Conservation (phyloP, 306 rosid species). For the Lagenaria siceraria region DNA sequence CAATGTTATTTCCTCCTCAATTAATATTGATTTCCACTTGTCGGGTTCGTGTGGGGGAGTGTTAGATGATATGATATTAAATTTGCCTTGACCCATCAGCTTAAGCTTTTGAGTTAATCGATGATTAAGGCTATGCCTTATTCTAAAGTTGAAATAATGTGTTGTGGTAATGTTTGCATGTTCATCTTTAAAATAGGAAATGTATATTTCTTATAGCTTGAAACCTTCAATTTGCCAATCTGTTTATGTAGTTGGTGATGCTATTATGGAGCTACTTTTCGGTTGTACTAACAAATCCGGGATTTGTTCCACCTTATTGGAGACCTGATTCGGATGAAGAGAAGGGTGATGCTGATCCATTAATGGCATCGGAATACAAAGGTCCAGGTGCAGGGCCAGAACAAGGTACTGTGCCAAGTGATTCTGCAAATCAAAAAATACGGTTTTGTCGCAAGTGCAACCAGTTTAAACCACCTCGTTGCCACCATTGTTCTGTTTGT, state of each 20-base stretch:
- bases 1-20: too few species aligned
- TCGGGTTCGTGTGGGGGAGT: too few species aligned
- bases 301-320: slow-evolving; percentile 57
- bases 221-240: background rate
- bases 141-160: background rate
- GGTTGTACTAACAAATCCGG: slow-evolving; percentile 58
- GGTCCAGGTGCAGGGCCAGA: slow-evolving; percentile 10
- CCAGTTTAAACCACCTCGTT: slow-evolving; percentile 65
- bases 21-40: too few species aligned
- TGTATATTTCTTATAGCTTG: background rate
- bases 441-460: slow-evolving; percentile 72
- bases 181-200: background rate
- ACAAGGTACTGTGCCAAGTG: slow-evolving; percentile 13
- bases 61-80: too few species aligned
- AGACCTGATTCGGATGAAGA: slow-evolving; percentile 45
- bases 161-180: background rate
- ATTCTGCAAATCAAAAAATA: slow-evolving; percentile 20
- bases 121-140: background rate
- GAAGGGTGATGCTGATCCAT: slow-evolving; percentile 31
- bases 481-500: slow-evolving; percentile 80
- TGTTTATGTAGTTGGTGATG: slow-evolving; percentile 63
- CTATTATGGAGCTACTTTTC: slow-evolving; percentile 69
- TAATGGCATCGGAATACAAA: slow-evolving; percentile 24
- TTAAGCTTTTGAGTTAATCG: too few species aligned
- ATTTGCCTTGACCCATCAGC: too few species aligned